Base-by-base conservation (phyloP, 139 green algal species). In the Yamagishiella unicocca region DNA sequence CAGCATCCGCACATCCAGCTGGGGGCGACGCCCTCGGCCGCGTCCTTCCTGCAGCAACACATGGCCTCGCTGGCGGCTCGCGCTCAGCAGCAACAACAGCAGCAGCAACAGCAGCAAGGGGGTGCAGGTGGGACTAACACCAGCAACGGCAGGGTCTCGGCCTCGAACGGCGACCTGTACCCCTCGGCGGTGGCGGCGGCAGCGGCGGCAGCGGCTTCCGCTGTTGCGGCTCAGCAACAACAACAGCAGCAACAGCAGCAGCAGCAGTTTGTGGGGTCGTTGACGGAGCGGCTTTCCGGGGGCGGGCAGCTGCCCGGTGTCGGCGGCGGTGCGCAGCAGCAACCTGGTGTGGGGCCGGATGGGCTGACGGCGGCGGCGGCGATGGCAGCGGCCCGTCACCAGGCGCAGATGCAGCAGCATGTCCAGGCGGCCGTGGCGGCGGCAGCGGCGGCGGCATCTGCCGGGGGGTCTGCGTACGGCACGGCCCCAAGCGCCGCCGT, bases 1-100 rank as follows among this genome's bases (percentile, higher is more conserved):
- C 29, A 67, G 46, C 82, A 71, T 25, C 82, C 33, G 9, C 82
- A 87, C 35, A 87, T 87, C 33, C 82, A 87, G 82, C 82, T 87
- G 67, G 82, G 82, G 3, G 82, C 82, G 6, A 87, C 82, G 25
- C 82, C 82, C 67, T 87, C 82, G 1, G 67, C 82, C 22, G 46
- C 82, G 0, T 81, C 67, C 14, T 87, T 87, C 68, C 37, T 87
- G 67, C 82, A 72, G 3, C 80, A 86, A 1, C 80, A 86, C 61
- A 86, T 86, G 61, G 62, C 64, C 19, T 53, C 58, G 2, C 22
- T 85, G 29, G 79, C 79, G 2, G 79, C 79, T 9, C 38, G 77
- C 14, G 40, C 40, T 6, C 62, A 73, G n/a, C 78, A 75, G 64
- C 80, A 67, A 33, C 40, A 54, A 42, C 80, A 77, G 64, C 64